Base-by-base conservation (phyloP, 768 basidiomycete genomes). In the Kockovaella imperatae region DNA sequence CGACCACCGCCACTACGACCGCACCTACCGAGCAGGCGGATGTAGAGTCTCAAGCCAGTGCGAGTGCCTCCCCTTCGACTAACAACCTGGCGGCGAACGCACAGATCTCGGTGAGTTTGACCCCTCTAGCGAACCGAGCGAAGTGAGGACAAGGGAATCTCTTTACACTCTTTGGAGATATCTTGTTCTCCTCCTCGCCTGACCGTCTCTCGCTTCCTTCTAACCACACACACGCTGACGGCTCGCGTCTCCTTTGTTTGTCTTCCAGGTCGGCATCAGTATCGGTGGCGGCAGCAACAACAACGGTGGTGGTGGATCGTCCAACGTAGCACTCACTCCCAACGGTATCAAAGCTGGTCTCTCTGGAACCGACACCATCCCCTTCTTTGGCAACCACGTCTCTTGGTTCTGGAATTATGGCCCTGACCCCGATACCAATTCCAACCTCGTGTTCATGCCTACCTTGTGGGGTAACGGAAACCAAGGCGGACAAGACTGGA, bases 301-400 rank as follows among this genome's bases (percentile, higher is more conserved):
- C 40, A 17, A 15, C 43, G 43, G 17, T 7, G 17, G 41, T 26
- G 14, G 14, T 14, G 10, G 14, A 11, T 15, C 20, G 3, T 23
- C 11, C 28, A 41, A 46, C 47, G 44, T 34, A 29, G 31, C 35
- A 20, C 45, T 60, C 29, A 64, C 64, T 35, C 68, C 67, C n/a
- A 61, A 59, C 35, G 60, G 67, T 23, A 67, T 47, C 29, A 69
- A 71, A 44, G 69, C 71, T 40, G 71, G 71, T 62, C 62, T 69
- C 46, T 58, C 68, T 5, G 65, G 56, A 35, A 59, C 58, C 25
- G 64, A 66, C 36, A 52, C 55, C n/a, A 51, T 64, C 26, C 39
- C 45, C n/a, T 42, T 35, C 17, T 45, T 64, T 34, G 48, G 55
- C 46, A 52, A 47, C 45, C 56, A 67, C 49, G 66, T 71, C 38